Evolutionary conservation across 768 basidiomycete genomes (phyloP).

Genomic region (Chalciporus pseudorubinellus): DNA sequence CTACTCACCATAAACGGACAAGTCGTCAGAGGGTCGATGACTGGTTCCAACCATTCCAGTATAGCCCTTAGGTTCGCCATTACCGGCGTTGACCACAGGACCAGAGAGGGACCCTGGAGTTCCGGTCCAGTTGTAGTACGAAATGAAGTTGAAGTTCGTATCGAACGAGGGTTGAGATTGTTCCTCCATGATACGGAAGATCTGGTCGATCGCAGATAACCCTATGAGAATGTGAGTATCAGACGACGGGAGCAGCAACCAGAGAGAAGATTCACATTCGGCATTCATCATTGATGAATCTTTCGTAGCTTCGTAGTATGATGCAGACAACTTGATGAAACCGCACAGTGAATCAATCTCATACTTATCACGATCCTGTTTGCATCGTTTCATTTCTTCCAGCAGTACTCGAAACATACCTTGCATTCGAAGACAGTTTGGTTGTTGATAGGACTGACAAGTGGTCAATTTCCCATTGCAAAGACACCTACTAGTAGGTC

Average conservation of each 20-base stretch:
- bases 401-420: constrained; percentile 33
- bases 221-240: constrained; percentile 38
- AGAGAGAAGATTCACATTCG: constrained; percentile 47
- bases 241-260: not conserved
- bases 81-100: constrained; percentile 62
- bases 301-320: constrained; percentile 69
- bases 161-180: constrained; percentile 74
- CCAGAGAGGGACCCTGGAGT: constrained; percentile 57
- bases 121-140: constrained; percentile 83
- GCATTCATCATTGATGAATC: constrained; percentile 70
- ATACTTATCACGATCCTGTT: constrained; percentile 42
- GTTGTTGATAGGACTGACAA: constrained; percentile 59
- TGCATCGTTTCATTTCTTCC: not conserved
- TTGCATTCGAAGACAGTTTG: constrained; percentile 81
- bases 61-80: constrained; percentile 72
- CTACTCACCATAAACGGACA: constrained; percentile 58
- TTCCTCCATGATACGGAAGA: constrained; percentile 74
- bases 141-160: constrained; percentile 66
- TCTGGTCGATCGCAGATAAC: constrained; percentile 63
- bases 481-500: not conserved
- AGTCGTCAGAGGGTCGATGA: constrained; percentile 74
- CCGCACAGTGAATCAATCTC: constrained; percentile 79
- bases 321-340: constrained; percentile 74
- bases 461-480: not conserved
- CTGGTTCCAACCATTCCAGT: constrained; percentile 75